A percentile compares a stretch with the other conserved stretches of the same genome.
These are phyloP conservation scores for Geotrichum carabidarum DNA, from an alignment of 1,139 yeast species.

Conservation along the genomic window DNA sequence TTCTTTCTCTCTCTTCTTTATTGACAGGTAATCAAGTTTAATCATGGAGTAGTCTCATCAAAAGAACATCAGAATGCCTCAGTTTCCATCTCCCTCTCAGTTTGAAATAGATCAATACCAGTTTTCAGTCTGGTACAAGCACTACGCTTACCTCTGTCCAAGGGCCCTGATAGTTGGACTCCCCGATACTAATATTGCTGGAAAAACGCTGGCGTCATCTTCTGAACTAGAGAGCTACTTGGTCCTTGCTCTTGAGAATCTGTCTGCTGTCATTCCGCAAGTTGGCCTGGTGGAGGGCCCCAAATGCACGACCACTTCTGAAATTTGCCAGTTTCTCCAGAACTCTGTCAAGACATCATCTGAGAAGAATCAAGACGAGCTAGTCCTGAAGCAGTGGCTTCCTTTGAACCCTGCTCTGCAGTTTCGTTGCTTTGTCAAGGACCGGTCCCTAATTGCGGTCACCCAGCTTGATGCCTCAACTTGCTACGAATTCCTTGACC, in stretches of 20 bases:
- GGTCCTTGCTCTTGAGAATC: neutral
- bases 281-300: neutral
- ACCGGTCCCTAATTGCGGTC: constrained; percentile 59
- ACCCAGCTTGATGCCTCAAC: constrained; percentile 75
- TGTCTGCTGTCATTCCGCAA: neutral
- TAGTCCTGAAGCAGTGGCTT: constrained; percentile 77
- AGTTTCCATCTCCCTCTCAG: neutral
- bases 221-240: neutral
- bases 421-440: constrained; percentile 74
- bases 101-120: neutral
- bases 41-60: too few relatives aligned
- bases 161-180: neutral
- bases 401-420: constrained; percentile 82
- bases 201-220: neutral
- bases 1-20: too few relatives aligned
- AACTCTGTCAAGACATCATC: constrained; percentile 32
- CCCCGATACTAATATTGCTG: too few relatives aligned
- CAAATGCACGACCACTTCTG: neutral
- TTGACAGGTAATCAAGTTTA: too few relatives aligned
- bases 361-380: constrained; percentile 38
- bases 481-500: constrained; percentile 62
- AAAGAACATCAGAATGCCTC: neutral
- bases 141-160: neutral
- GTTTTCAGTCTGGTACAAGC: neutral
- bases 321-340: neutral